phyloP scores from a whole-genome alignment of 352 stramenopile species.

The Pythium utonaiense region DNA sequence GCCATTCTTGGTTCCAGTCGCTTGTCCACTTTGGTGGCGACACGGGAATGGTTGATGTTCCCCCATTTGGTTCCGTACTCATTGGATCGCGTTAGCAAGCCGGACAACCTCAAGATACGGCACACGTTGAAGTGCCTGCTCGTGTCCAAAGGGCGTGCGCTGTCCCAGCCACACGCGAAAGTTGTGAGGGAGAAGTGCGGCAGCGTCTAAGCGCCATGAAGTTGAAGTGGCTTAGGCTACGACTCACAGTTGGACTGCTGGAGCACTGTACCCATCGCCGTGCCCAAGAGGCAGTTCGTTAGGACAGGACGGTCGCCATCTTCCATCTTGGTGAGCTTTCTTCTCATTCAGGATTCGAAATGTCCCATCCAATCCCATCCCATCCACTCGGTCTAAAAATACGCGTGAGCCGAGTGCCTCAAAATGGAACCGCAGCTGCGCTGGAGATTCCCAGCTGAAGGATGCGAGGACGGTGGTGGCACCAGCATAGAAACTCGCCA shows the following conservation, averaged over 20 bases:
- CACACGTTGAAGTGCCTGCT: background rate
- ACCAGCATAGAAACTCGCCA: background rate
- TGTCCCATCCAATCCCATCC: background rate
- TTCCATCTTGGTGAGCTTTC: background rate
- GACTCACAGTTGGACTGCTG: background rate
- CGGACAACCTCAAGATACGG: background rate
- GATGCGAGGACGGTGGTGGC: background rate
- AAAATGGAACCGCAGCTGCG: background rate
- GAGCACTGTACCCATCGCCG: background rate
- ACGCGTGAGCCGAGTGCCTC: background rate
- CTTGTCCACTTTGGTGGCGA: background rate
- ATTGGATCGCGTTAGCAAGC: background rate
- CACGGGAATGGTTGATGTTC: background rate
- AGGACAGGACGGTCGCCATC: background rate
- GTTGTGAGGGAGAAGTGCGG: background rate
- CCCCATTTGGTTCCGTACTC: background rate
- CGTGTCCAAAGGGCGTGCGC: background rate
- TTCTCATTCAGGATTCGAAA: background rate
- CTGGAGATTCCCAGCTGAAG: background rate
- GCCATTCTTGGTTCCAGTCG: background rate
- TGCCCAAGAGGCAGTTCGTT: background rate
- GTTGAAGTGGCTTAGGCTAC: background rate
- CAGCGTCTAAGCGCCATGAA: background rate
- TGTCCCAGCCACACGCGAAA: background rate
- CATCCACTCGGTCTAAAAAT: background rate